These are phyloP conservation scores for Oryza nivara DNA, from an alignment of 176 grass and related monocot species.

Conservation along the genomic window DNA sequence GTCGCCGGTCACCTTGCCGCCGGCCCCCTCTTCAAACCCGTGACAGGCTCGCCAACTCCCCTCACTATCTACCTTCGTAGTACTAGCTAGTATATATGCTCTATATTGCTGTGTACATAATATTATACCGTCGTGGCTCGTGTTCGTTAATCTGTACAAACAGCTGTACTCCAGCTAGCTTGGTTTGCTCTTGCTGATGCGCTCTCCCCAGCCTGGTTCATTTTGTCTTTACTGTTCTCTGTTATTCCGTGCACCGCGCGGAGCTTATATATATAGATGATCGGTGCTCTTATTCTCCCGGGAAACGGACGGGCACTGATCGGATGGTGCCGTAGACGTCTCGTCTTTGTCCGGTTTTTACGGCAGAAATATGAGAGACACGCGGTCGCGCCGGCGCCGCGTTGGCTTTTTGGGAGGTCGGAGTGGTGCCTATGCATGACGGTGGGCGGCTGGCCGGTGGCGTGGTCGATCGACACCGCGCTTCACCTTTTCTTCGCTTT, in stretches of 20 bases:
- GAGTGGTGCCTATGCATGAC: neutral
- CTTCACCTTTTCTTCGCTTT: neutral
- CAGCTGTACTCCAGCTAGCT: neutral
- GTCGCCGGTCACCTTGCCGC: neutral
- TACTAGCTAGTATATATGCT: neutral
- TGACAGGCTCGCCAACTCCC: conserved; percentile 35
- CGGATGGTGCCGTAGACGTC: conserved; percentile 12
- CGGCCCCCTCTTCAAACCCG: neutral
- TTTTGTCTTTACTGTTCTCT: neutral
- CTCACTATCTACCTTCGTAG: neutral
- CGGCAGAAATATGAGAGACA: neutral
- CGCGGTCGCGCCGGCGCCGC: neutral
- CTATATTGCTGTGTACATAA: neutral
- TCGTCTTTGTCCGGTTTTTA: neutral
- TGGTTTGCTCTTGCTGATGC: neutral
- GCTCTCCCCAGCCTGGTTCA: neutral
- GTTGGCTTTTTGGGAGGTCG: neutral
- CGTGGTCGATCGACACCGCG: neutral
- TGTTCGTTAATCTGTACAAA: conserved; percentile 25
- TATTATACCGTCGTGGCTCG: neutral
- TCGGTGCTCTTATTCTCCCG: neutral
- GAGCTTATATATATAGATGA: conserved; percentile 1
- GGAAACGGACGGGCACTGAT: neutral
- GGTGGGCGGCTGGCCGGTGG: neutral
- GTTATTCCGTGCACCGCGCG: neutral